phyloP scores from a whole-genome alignment of 345 rosid species.

The Corymbia maculata region DNA sequence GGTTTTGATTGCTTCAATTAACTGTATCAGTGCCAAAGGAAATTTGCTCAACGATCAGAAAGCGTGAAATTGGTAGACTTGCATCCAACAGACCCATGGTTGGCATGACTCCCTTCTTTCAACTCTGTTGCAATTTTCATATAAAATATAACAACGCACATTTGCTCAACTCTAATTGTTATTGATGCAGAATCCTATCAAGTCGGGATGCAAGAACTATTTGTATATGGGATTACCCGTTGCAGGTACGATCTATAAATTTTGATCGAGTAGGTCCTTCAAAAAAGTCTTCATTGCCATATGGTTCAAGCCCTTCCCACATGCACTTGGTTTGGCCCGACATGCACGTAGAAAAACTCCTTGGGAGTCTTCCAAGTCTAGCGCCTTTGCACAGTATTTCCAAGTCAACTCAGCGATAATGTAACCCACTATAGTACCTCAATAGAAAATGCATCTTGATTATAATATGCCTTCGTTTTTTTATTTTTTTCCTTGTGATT shows the following conservation, averaged over 20 bases:
- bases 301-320: background rate
- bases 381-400: background rate
- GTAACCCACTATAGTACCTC: background rate
- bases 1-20: background rate
- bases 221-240: slow-evolving; percentile 45
- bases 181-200: slow-evolving; percentile 32
- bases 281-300: background rate
- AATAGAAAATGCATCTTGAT: background rate
- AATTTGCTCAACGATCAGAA: slow-evolving; percentile 44
- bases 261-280: background rate
- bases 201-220: slow-evolving; percentile 44
- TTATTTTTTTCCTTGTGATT: no score
- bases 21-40: slow-evolving; percentile 21
- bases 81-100: slow-evolving; percentile 51
- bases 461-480: no score
- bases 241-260: slow-evolving; percentile 46
- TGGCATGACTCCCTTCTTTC: background rate
- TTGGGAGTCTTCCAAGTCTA: background rate
- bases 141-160: background rate
- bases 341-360: background rate
- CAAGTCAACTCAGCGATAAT: background rate
- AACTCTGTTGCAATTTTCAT: background rate
- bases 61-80: slow-evolving; percentile 45
- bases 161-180: background rate
- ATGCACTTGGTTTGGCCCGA: background rate